Evolutionary conservation across 2,329 filamentous ascomycete species (phyloP).

Genomic region (Thermoascus crustaceus): DNA sequence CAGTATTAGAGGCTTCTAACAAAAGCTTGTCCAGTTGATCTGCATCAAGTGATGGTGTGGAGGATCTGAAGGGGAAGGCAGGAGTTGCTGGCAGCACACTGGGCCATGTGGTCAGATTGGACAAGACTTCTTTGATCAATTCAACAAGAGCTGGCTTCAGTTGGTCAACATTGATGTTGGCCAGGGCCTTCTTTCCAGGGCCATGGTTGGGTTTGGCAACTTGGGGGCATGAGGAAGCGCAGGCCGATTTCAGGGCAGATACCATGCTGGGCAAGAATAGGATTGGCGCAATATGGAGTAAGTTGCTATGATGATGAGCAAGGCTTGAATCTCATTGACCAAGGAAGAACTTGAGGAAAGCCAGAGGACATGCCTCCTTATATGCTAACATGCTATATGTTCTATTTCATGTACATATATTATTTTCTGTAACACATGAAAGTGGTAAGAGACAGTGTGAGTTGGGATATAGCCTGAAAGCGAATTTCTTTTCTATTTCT

Average conservation of each 20-base stretch:
- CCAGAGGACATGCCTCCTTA: neutral
- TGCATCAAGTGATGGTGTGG: slow-evolving; percentile 8
- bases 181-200: neutral
- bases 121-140: slow-evolving; percentile 6
- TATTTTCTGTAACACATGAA: no score
- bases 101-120: slow-evolving; percentile 8
- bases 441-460: no score
- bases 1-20: no score
- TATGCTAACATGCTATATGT: no score
- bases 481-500: no score
- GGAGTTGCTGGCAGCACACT: slow-evolving; percentile 6
- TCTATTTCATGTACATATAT: no score
- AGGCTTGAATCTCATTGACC: neutral
- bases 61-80: slow-evolving; percentile 5
- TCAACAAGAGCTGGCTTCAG: neutral
- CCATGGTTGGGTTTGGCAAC: neutral
- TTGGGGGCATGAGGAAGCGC: neutral
- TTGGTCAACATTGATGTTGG: neutral
- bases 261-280: neutral
- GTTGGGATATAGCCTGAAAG: no score
- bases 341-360: neutral
- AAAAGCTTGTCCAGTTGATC: slow-evolving; percentile 8
- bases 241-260: neutral
- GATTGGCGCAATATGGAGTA: neutral
- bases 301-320: neutral